These are phyloP conservation scores for Saccharomycopsis fodiens DNA, from an alignment of 805 yeast species.

Conservation along the genomic window DNA sequence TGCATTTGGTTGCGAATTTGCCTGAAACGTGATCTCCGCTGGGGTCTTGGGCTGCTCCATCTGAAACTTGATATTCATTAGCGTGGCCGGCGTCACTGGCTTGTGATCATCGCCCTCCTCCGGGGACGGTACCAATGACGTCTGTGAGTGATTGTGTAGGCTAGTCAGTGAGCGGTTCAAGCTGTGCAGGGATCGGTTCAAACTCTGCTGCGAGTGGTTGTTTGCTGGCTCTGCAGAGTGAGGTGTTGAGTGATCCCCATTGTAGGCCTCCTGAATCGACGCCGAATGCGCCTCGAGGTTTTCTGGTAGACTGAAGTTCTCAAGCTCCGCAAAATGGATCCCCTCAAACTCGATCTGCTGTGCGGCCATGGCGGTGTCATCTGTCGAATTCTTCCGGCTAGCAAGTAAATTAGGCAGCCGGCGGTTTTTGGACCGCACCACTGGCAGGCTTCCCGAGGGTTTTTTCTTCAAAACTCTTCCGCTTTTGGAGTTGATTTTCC, in stretches of 20 bases:
- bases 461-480: conserved; percentile 14
- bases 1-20: conserved; percentile 13
- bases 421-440: conserved; percentile 12
- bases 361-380: background rate
- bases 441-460: conserved; percentile 14
- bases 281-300: background rate
- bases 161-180: conserved; percentile 8
- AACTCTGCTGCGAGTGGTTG: too few species aligned
- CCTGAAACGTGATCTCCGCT: background rate
- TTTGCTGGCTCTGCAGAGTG: too few species aligned
- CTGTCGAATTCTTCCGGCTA: background rate
- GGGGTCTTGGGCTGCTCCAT: background rate
- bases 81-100: conserved; percentile 20
- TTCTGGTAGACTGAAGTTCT: conserved; percentile 14
- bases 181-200: too few species aligned
- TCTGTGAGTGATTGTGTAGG: conserved; percentile 1
- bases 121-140: background rate
- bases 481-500: background rate
- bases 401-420: background rate
- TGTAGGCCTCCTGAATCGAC: background rate
- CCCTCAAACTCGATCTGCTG: background rate
- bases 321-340: conserved; percentile 12
- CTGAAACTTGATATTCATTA: conserved; percentile 16
- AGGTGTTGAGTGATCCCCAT: too few species aligned
- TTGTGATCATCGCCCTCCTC: background rate